Conservation (phyloP, 2,329 filamentous ascomycete genomes). For the Epichloe scottii region DNA sequence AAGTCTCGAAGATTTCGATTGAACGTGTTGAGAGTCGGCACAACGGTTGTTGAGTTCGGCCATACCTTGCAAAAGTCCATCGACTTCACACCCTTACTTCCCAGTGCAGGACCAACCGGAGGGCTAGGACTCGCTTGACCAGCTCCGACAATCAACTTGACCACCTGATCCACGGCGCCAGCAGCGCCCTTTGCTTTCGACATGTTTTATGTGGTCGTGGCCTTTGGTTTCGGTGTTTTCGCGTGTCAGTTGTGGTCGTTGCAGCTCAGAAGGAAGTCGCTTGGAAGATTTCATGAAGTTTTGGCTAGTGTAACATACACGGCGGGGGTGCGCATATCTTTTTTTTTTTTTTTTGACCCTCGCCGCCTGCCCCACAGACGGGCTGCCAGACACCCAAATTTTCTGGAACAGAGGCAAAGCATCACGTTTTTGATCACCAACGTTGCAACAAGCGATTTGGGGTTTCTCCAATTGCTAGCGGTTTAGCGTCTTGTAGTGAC, state of each 20-base stretch:
- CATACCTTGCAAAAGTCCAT: constrained; percentile 98
- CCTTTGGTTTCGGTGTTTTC: constrained; percentile 5
- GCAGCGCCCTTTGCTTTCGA: constrained; percentile 34
- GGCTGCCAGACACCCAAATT: not conserved
- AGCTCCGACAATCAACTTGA: constrained; percentile 95
- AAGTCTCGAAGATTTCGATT: not conserved
- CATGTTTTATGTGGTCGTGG: constrained; percentile 27
- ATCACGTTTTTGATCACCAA: not conserved
- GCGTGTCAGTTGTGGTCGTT: not conserved
- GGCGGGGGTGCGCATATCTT: not conserved
- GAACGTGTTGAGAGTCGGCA: not conserved
- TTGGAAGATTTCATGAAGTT: constrained; percentile 7
- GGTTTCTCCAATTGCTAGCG: not conserved
- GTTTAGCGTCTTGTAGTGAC: not conserved
- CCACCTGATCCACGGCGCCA: constrained; percentile 53
- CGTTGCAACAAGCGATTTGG: not conserved
- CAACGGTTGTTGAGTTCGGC: not conserved
- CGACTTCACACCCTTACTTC: constrained; percentile 95
- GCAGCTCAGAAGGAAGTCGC: not conserved
- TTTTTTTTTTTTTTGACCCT: not conserved
- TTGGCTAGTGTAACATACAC: not conserved
- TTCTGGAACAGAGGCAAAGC: not conserved
- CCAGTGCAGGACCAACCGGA: constrained; percentile 88
- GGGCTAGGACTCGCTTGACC: constrained; percentile 91
- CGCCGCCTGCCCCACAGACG: not conserved